These are phyloP conservation scores for Hyaloscypha finlandica DNA, from an alignment of 495 filamentous ascomycete genomes.

Conservation along the genomic window DNA sequence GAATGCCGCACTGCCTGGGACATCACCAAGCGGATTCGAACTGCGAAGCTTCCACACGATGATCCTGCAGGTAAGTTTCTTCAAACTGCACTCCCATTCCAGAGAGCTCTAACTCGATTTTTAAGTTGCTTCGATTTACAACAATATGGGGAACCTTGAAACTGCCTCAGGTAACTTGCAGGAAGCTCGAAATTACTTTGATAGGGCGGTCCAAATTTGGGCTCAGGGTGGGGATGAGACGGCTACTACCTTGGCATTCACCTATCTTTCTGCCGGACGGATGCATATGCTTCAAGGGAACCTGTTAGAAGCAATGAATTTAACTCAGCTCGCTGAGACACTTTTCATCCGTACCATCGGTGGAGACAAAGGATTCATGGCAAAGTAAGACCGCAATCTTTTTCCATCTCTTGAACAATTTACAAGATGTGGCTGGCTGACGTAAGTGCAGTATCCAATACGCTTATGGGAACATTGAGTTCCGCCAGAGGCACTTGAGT, in stretches of 20 bases:
- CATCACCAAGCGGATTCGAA: background rate
- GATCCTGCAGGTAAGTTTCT: background rate
- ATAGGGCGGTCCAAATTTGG: constrained; percentile 4
- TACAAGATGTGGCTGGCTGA: background rate
- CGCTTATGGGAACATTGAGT: too few species aligned
- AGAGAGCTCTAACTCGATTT: background rate
- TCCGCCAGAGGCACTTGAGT: too few species aligned
- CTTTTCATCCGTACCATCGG: constrained; percentile 10
- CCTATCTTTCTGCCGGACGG: constrained; percentile 3
- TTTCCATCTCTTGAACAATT: too few species aligned
- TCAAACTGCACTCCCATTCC: too few species aligned
- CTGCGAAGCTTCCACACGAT: background rate
- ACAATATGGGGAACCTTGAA: constrained; percentile 13
- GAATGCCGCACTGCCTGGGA: background rate
- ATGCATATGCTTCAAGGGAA: constrained; percentile 10
- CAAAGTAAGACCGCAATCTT: constrained; percentile 13
- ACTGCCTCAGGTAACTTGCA: background rate
- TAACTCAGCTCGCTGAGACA: background rate
- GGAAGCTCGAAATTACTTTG: background rate
- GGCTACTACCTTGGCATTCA: constrained; percentile 6
- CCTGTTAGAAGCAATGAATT: constrained; percentile 6
- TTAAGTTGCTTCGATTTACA: constrained; percentile 11
- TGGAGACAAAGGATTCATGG: constrained; percentile 18
- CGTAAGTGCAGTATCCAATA: constrained; percentile 10
- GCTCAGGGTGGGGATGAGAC: background rate